Conservation (phyloP, 345 rosid genomes). For the Linum trigynum region DNA sequence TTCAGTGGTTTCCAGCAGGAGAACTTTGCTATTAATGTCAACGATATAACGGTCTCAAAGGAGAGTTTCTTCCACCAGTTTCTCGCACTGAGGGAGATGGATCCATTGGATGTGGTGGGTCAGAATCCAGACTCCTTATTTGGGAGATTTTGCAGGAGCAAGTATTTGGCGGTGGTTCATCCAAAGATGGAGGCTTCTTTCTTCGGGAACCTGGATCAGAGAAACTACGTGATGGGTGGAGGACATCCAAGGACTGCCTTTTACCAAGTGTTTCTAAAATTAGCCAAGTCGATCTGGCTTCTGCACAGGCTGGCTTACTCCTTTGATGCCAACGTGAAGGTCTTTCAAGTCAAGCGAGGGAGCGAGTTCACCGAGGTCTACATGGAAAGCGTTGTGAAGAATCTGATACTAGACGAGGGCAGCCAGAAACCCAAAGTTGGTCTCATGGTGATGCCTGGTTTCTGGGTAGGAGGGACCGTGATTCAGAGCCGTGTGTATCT, state of each 20-base stretch:
- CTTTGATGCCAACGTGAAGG: slow-evolving; percentile 52
- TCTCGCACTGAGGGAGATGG: slow-evolving; percentile 57
- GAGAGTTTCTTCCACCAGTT: slow-evolving; percentile 66
- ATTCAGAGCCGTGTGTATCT: slow-evolving; percentile 73
- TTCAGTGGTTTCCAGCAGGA: slow-evolving; percentile 71
- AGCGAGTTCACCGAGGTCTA: slow-evolving; percentile 64
- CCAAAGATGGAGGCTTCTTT: slow-evolving; percentile 87
- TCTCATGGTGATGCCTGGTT: slow-evolving; percentile 83
- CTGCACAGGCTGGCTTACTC: slow-evolving; percentile 69
- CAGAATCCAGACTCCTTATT: slow-evolving; percentile 65
- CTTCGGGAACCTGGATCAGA: slow-evolving; percentile 72
- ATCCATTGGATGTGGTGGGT: slow-evolving; percentile 59
- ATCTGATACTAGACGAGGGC: slow-evolving; percentile 42
- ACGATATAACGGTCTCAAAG: slow-evolving; percentile 24
- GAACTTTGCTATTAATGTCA: slow-evolving; percentile 39
- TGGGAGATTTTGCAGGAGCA: slow-evolving; percentile 66
- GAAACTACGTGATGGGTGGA: slow-evolving; percentile 56
- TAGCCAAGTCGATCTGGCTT: slow-evolving; percentile 73
- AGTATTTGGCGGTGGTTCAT: slow-evolving; percentile 56
- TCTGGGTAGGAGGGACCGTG: slow-evolving; percentile 60
- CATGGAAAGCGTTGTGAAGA: slow-evolving; percentile 72
- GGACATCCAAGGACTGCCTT: slow-evolving; percentile 78
- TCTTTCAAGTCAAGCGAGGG: slow-evolving; percentile 62
- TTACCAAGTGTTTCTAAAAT: slow-evolving; percentile 63
- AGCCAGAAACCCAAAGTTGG: slow-evolving; percentile 53